Percentiles rank a stretch among this genome's conserved stretches.
phyloP scores from a whole-genome alignment of 768 basidiomycete genomes.

The Suillus spraguei region DNA sequence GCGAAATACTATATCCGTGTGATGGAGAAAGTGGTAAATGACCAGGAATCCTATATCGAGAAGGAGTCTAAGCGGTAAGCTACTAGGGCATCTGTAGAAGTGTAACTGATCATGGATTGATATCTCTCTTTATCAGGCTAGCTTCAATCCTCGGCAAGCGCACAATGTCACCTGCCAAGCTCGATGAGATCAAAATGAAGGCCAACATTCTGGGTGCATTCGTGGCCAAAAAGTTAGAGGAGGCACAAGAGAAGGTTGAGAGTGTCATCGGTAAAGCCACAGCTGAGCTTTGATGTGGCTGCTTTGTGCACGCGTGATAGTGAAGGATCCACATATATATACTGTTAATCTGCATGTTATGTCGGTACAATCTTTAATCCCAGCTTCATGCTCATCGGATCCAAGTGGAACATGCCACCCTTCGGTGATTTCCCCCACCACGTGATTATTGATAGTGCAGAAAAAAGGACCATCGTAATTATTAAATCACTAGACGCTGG shows the following conservation, averaged over 20 bases:
- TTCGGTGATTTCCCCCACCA: background rate
- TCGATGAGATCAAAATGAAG: conserved; percentile 94
- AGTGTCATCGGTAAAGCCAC: conserved; percentile 32
- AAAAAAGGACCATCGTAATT: background rate
- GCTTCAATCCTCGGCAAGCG: conserved; percentile 77
- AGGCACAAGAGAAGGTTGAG: conserved; percentile 36
- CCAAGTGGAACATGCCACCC: background rate
- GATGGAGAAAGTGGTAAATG: conserved; percentile 83
- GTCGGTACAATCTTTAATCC: conserved; percentile 17
- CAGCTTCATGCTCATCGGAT: conserved; percentile 10
- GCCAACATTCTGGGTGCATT: conserved; percentile 82
- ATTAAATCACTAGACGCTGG: background rate
- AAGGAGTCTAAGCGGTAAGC: conserved; percentile 85
- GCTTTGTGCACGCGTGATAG: conserved; percentile 3
- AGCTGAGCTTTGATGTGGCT: conserved; percentile 45
- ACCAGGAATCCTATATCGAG: conserved; percentile 72
- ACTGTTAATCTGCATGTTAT: conserved; percentile 20
- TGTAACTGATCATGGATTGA: conserved; percentile 11
- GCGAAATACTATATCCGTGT: conserved; percentile 84
- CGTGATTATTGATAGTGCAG: background rate
- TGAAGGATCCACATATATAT: conserved; percentile 19
- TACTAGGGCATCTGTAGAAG: background rate
- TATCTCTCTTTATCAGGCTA: conserved; percentile 48
- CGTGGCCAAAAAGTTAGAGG: conserved; percentile 33
- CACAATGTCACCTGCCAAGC: conserved; percentile 71